Conservation (phyloP, 2,329 filamentous ascomycete genomes). For the Aspergillus sp. region DNA sequence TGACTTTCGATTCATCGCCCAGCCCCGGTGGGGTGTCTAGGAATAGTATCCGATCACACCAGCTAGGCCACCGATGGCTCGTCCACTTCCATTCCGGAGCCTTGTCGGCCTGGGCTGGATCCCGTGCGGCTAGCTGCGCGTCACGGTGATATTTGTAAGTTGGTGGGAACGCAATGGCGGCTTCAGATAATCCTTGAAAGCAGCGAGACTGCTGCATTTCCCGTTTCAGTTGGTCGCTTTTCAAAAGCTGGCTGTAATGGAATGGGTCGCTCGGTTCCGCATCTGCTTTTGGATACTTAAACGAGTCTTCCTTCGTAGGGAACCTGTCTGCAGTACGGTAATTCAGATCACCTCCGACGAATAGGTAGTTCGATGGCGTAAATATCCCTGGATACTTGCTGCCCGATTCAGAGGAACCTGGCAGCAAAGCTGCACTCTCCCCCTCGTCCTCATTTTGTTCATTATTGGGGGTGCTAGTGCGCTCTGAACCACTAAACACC, state of each 20-base stretch:
- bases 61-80: conserved; percentile 79
- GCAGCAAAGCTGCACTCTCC: conserved; percentile 35
- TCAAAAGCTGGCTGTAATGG: conserved; percentile 68
- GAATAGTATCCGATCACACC: conserved; percentile 90
- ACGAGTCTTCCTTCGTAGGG: conserved; percentile 59
- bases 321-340: conserved; percentile 76
- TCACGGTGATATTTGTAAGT: conserved; percentile 81
- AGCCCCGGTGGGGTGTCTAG: conserved; percentile 61
- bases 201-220: conserved; percentile 70
- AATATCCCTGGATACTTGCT: conserved; percentile 58
- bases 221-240: conserved; percentile 73
- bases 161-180: conserved; percentile 74
- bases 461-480: conserved; percentile 2
- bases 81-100: conserved; percentile 69
- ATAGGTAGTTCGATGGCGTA: conserved; percentile 71
- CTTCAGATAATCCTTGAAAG: conserved; percentile 76
- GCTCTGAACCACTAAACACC: conserved; percentile 59
- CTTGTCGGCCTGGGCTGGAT: conserved; percentile 25
- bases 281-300: conserved; percentile 63
- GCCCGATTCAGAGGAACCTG: conserved; percentile 30
- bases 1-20: conserved; percentile 21
- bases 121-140: conserved; percentile 39
- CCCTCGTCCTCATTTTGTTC: conserved; percentile 37
- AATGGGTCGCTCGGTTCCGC: conserved; percentile 51
- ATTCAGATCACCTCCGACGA: conserved; percentile 90